Base-by-base conservation (phyloP, 306 rosid species). In the Geum urbanum region DNA sequence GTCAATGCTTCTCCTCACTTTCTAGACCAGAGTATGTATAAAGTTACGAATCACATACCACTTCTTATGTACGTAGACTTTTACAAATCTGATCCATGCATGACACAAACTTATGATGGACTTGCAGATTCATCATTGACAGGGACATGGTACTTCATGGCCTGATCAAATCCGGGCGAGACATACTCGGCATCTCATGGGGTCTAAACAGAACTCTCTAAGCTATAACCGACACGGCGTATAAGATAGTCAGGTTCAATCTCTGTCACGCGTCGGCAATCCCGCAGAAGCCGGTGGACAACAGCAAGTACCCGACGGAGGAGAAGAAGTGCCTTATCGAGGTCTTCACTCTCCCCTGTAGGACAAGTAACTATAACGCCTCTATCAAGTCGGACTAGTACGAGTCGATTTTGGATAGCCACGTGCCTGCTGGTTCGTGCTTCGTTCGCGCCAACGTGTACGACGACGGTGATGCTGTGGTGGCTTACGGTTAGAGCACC, bases 221-320 rank as follows among this genome's bases (percentile, higher is more conserved):
- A 7, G 79, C 80, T 2, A 91, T 91, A 49, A 54, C 82, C 10
- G 96, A 86, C 67, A 76, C 94, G 1, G 47, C 74, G 4, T 92
- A 78, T 87, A 84, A 88, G 76, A 86, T 84, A 47, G 58, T 92
- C 16, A 77, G 85, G 82, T 63, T 83, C 70, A 85, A 82, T 67
- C 72, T 92, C 0, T 92, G 98, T 81, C 90, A 86, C 80, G 91
- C 97, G 78, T 89, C 86, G 0, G 45, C n/a, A n/a, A n/a, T n/a
- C n/a, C n/a, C n/a, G n/a, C n/a, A 80, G 24, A 92, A 97, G 84
- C 97, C 88, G 53, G 40, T 24, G 16, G 94, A 88, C 79, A 94
- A 96, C 63, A 77, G 71, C 1, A 88, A 97, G 98, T 85, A 97
- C 55, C 88, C 90, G 79, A 92, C 98, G 0, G 83, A 80, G 78